Conservation (phyloP, 1,284 basidiomycete species). For the Cutaneotrichosporon mucoides region DNA sequence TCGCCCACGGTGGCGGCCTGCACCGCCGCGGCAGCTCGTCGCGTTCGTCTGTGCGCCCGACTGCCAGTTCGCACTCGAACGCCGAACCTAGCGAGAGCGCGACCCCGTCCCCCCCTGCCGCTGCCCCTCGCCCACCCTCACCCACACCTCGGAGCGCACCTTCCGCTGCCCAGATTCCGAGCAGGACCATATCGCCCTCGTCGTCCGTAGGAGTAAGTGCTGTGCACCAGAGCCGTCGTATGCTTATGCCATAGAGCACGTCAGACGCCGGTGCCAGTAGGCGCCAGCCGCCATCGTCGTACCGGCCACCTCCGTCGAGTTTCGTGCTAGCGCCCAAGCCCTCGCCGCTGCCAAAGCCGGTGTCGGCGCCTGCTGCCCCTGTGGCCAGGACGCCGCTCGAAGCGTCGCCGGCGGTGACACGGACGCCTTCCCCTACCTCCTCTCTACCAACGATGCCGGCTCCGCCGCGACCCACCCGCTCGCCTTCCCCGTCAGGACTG, state of each 20-base stretch:
- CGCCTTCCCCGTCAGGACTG: background rate
- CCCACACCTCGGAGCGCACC: too few relatives aligned
- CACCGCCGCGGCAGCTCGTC: background rate
- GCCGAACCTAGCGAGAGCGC: too few relatives aligned
- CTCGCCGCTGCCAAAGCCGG: background rate
- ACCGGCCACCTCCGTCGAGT: background rate
- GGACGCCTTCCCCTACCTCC: background rate
- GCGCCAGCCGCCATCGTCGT: background rate
- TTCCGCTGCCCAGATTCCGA: too few relatives aligned
- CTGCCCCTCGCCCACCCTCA: too few relatives aligned
- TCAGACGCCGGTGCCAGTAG: background rate
- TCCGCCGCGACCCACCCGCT: background rate
- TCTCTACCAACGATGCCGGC: background rate
- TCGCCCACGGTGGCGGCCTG: conserved; percentile 16
- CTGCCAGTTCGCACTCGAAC: too few relatives aligned
- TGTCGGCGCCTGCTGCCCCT: too few relatives aligned
- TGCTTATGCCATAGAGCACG: background rate
- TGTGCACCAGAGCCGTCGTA: too few relatives aligned
- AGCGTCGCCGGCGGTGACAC: background rate
- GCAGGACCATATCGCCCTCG: background rate
- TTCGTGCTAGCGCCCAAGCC: background rate
- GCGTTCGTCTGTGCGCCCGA: too few relatives aligned
- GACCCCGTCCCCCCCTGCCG: too few relatives aligned
- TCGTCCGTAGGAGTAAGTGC: background rate
- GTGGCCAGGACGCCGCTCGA: too few relatives aligned